Conservation (phyloP, 257 asterid species). For the Rubia yunnanensis region DNA sequence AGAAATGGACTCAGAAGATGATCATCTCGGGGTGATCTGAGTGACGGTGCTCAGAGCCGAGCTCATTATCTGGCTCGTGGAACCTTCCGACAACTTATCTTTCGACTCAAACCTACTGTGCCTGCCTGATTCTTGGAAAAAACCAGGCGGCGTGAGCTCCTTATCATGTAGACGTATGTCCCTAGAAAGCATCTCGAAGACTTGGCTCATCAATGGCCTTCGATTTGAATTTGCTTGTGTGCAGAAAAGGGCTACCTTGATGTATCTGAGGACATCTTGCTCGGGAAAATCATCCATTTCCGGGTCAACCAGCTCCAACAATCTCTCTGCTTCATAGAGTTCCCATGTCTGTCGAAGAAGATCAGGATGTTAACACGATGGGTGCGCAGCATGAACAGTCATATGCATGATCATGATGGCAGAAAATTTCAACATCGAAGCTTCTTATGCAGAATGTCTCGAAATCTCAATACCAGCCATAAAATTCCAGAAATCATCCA, state of each 20-base stretch:
- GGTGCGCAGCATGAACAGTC: not conserved
- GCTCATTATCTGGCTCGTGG: constrained; percentile 48
- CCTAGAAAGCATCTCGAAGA: constrained; percentile 62
- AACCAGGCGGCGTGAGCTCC: constrained; percentile 77
- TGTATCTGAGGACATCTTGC: constrained; percentile 51
- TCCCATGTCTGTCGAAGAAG: constrained; percentile 63
- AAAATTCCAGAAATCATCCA: not conserved
- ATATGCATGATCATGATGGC: not conserved
- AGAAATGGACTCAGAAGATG: constrained; percentile 5
- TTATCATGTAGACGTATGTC: constrained; percentile 62
- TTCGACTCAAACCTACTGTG: constrained; percentile 22
- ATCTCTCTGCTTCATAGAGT: constrained; percentile 47
- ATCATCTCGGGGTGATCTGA: constrained; percentile 59
- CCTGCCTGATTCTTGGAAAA: constrained; percentile 42
- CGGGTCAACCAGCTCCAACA: constrained; percentile 68
- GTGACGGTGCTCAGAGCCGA: constrained; percentile 46
- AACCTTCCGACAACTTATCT: constrained; percentile 42
- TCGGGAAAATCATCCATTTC: constrained; percentile 51
- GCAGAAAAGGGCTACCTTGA: constrained; percentile 88
- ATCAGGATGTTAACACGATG: not conserved
- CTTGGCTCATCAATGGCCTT: constrained; percentile 91
- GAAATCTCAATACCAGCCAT: not conserved
- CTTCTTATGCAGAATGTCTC: not conserved
- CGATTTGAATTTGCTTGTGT: constrained; percentile 70
- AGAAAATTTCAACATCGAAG: not conserved